A percentile compares a stretch with the other conserved stretches of the same genome.
phyloP scores from a whole-genome alignment of 2,329 filamentous ascomycete genomes.

The Scedosporium boydii region DNA sequence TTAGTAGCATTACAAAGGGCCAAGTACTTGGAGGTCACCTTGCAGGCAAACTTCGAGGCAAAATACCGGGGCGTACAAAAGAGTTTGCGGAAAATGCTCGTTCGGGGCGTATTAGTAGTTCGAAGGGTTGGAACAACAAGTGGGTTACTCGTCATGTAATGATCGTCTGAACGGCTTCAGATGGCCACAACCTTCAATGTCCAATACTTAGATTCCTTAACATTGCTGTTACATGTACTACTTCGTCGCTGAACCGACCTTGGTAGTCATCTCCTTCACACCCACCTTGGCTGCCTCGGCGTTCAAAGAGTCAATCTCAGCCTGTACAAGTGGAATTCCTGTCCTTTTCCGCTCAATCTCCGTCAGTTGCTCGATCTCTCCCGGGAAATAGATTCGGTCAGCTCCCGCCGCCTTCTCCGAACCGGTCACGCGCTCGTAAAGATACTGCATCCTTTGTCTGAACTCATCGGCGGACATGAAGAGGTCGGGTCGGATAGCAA shows the following conservation, averaged over 20 bases:
- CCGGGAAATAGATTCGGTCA: constrained; percentile 51
- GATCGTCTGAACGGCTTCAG: too few relatives aligned
- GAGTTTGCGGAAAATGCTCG: too few relatives aligned
- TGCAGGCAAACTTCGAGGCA: too few relatives aligned
- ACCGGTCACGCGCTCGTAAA: constrained; percentile 43
- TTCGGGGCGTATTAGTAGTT: too few relatives aligned
- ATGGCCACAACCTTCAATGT: too few relatives aligned
- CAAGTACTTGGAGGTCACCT: too few relatives aligned
- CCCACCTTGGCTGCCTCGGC: constrained; percentile 39
- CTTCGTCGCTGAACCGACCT: not conserved
- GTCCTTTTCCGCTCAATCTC: constrained; percentile 39
- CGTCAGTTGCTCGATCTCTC: constrained; percentile 50
- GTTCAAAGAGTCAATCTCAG: constrained; percentile 46
- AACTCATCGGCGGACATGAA: constrained; percentile 66
- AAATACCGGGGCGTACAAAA: too few relatives aligned
- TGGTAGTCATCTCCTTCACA: constrained; percentile 13
- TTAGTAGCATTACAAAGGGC: too few relatives aligned
- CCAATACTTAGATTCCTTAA: too few relatives aligned
- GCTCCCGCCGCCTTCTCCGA: constrained; percentile 46
- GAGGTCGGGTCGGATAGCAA: constrained; percentile 65
- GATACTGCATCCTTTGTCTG: constrained; percentile 46
- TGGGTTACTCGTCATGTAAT: too few relatives aligned
- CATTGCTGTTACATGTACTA: too few relatives aligned
- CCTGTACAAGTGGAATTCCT: constrained; percentile 50
- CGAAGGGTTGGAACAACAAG: too few relatives aligned